Percentiles rank a stretch among this genome's conserved stretches.
phyloP scores from a whole-genome alignment of 306 rosid species.

The Cicer judaicum region DNA sequence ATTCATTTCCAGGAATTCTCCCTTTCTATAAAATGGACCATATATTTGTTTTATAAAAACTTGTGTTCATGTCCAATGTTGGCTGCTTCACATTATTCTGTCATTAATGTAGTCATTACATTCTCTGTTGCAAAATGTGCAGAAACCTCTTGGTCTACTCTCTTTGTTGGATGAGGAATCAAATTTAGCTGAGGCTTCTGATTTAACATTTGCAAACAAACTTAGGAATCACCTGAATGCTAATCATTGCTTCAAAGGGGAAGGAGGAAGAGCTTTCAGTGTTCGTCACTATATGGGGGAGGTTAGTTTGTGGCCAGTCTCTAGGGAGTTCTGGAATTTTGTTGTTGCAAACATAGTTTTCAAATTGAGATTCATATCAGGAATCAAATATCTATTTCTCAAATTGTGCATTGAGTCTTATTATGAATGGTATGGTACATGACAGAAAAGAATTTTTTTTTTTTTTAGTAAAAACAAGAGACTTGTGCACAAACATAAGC shows the following conservation, averaged over 20 bases:
- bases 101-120: slow-evolving; percentile 34
- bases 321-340: slow-evolving; percentile 39
- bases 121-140: slow-evolving; percentile 53
- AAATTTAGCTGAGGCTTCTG: slow-evolving; percentile 74
- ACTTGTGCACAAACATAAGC: not conserved
- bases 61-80: slow-evolving; percentile 24
- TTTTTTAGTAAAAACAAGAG: not conserved
- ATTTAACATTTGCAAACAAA: slow-evolving; percentile 77
- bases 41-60: slow-evolving; percentile 6
- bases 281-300: slow-evolving; percentile 87
- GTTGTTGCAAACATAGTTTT: not conserved
- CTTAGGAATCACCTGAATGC: slow-evolving; percentile 67
- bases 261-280: slow-evolving; percentile 74
- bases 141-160: slow-evolving; percentile 79
- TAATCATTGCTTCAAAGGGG: slow-evolving; percentile 82
- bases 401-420: not conserved
- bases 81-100: slow-evolving; percentile 29
- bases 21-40: not conserved
- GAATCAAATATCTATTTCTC: not conserved
- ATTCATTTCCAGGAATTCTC: slow-evolving; percentile 22
- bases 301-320: slow-evolving; percentile 65
- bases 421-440: not conserved
- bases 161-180: slow-evolving; percentile 91
- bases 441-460: not conserved
- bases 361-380: not conserved